Conservation (phyloP, 306 rosid genomes). For the Malus fusca region DNA sequence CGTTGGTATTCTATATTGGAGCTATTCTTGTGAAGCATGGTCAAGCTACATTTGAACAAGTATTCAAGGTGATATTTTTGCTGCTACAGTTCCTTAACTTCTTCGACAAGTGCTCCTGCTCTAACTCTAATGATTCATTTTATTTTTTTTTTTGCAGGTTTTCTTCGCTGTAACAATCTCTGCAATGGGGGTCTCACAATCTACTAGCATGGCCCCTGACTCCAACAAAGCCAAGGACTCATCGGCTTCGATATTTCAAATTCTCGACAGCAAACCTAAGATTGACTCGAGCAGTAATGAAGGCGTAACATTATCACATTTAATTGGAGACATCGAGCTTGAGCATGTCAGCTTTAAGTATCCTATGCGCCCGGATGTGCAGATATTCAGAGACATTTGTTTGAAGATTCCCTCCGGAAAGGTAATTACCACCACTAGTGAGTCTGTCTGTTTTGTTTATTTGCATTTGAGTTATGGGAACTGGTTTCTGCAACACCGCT, state of each 20-base stretch:
- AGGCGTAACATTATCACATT: conserved; percentile 35
- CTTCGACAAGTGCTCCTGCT: neutral
- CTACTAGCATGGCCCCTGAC: conserved; percentile 67
- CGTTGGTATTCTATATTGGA: conserved; percentile 69
- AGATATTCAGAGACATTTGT: conserved; percentile 55
- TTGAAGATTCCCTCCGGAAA: conserved; percentile 65
- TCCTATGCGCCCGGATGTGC: conserved; percentile 68
- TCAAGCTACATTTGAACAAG: conserved; percentile 61
- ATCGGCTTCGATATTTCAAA: conserved; percentile 66
- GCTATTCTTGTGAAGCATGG: conserved; percentile 46
- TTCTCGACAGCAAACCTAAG: conserved; percentile 57
- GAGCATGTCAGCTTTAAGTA: conserved; percentile 57
- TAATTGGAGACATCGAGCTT: conserved; percentile 55
- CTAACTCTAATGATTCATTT: conserved; percentile 1
- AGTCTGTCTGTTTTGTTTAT: neutral
- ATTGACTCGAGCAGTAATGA: conserved; percentile 59
- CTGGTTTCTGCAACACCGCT: too few relatives aligned
- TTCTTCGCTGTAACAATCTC: conserved; percentile 74
- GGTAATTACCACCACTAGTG: conserved; percentile 31
- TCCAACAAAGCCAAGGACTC: conserved; percentile 77
- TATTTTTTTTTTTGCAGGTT: conserved; percentile 39
- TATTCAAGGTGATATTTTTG: conserved; percentile 59
- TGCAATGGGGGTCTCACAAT: conserved; percentile 63
- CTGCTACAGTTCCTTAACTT: neutral
- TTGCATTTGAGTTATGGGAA: too few relatives aligned